Conservation (phyloP, 768 basidiomycete genomes). For the Crassisporium funariophilum region DNA sequence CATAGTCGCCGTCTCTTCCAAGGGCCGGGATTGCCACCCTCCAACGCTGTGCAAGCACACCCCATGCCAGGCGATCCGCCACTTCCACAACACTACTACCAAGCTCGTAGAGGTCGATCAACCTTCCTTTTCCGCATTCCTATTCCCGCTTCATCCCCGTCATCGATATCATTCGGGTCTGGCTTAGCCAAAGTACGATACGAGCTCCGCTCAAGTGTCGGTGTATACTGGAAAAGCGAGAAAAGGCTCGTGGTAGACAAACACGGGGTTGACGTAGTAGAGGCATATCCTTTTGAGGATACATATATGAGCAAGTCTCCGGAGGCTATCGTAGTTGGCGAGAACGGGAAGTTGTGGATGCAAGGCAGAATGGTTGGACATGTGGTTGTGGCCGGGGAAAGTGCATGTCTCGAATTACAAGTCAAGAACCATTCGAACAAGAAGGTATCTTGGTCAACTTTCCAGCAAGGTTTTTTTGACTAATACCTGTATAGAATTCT, state of each 20-base stretch:
- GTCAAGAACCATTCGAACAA: slow-evolving; percentile 83
- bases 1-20: slow-evolving; percentile 75
- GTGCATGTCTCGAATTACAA: slow-evolving; percentile 71
- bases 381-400: slow-evolving; percentile 66
- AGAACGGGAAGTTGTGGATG: slow-evolving; percentile 79
- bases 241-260: slow-evolving; percentile 66
- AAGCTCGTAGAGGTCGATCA: slow-evolving; percentile 74
- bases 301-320: slow-evolving; percentile 41
- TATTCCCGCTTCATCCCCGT: slow-evolving; percentile 65
- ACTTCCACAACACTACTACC: slow-evolving; percentile 66
- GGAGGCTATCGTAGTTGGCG: slow-evolving; percentile 65
- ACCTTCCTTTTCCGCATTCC: slow-evolving; percentile 84
- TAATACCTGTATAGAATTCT: slow-evolving; percentile 52
- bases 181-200: slow-evolving; percentile 72
- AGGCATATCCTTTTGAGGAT: slow-evolving; percentile 44
- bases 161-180: slow-evolving; percentile 70
- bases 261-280: slow-evolving; percentile 65
- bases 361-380: slow-evolving; percentile 68
- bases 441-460: slow-evolving; percentile 51
- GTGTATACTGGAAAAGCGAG: slow-evolving; percentile 77
- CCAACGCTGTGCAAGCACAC: slow-evolving; percentile 76
- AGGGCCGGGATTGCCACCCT: slow-evolving; percentile 79
- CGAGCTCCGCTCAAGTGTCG: slow-evolving; percentile 71
- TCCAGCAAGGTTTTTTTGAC: slow-evolving; percentile 1
- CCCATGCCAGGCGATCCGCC: slow-evolving; percentile 58